phyloP scores from a whole-genome alignment of 2,329 filamentous ascomycete species.

The Sporothrix variecibatus region DNA sequence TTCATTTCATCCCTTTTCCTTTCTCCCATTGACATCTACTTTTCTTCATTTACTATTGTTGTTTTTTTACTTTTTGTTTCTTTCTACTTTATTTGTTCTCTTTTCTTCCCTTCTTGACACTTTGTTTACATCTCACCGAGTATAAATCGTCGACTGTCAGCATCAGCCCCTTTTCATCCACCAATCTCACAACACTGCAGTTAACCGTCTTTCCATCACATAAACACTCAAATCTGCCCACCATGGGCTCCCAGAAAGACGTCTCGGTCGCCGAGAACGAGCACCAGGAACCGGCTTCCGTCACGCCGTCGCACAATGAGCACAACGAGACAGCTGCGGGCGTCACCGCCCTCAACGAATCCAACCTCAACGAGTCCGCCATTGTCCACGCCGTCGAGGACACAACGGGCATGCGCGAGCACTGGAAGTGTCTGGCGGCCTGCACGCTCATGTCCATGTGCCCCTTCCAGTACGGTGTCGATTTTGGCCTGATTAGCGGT shows the following conservation, averaged over 20 bases:
- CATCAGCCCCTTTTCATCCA: background rate
- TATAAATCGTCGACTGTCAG: background rate
- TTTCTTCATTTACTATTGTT: background rate
- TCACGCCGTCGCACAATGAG: background rate
- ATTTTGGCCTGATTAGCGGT: slow-evolving; percentile 34
- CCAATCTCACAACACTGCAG: background rate
- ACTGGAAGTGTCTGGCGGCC: slow-evolving; percentile 42
- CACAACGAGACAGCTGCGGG: background rate
- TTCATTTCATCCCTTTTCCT: background rate
- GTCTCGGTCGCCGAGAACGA: slow-evolving; percentile 16
- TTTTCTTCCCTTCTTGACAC: background rate
- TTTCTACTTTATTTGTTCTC: background rate
- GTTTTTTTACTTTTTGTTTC: background rate
- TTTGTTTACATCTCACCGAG: background rate
- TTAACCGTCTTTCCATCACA: background rate
- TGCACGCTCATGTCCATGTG: slow-evolving; percentile 52
- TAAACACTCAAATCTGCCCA: background rate
- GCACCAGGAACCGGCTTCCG: background rate
- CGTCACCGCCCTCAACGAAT: background rate
- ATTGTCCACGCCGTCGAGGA: slow-evolving; percentile 19
- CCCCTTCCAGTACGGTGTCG: slow-evolving; percentile 54
- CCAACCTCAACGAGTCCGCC: slow-evolving; percentile 1
- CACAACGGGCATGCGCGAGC: slow-evolving; percentile 34
- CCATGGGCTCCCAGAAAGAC: slow-evolving; percentile 23
- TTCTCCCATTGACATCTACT: background rate